Evolutionary conservation across 108 stramenopile species (phyloP).

Genomic region (Cyclotella kingstonii): DNA sequence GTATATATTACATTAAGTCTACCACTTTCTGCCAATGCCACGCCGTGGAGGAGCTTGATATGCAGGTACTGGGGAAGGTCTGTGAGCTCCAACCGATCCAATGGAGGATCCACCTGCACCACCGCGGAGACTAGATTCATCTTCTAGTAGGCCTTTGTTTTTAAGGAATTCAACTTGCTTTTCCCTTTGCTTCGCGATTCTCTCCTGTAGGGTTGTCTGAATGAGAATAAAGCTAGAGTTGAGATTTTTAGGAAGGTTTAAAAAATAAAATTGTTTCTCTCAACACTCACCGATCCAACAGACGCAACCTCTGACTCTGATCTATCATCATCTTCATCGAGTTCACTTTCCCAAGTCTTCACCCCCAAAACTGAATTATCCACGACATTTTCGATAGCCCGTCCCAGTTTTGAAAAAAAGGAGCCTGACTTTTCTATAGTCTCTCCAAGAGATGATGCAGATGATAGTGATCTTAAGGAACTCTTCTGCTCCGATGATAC

Average conservation of each 20-base stretch:
- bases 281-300: constrained; percentile 21
- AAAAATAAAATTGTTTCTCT: neutral
- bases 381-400: constrained; percentile 32
- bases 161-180: constrained; percentile 75
- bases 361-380: constrained; percentile 50
- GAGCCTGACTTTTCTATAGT: constrained; percentile 21
- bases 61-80: constrained; percentile 1
- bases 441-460: constrained; percentile 2
- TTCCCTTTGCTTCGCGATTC: constrained; percentile 66
- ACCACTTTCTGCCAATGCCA: constrained; percentile 17
- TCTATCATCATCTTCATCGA: constrained; percentile 41
- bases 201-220: constrained; percentile 57
- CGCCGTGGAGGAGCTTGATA: constrained; percentile 5
- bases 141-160: constrained; percentile 67
- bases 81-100: constrained; percentile 4
- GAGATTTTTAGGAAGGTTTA: neutral
- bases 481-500: constrained; percentile 1
- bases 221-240: constrained; percentile 3
- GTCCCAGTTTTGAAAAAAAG: constrained; percentile 41
- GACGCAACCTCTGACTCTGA: constrained; percentile 43
- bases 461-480: constrained; percentile 2
- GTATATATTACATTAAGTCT: no score
- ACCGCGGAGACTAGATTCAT: constrained; percentile 40
- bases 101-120: constrained; percentile 29
- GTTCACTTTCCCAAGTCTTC: constrained; percentile 10